Conservation (phyloP, 352 stramenopile species). For the Globisporangium nunn region DNA sequence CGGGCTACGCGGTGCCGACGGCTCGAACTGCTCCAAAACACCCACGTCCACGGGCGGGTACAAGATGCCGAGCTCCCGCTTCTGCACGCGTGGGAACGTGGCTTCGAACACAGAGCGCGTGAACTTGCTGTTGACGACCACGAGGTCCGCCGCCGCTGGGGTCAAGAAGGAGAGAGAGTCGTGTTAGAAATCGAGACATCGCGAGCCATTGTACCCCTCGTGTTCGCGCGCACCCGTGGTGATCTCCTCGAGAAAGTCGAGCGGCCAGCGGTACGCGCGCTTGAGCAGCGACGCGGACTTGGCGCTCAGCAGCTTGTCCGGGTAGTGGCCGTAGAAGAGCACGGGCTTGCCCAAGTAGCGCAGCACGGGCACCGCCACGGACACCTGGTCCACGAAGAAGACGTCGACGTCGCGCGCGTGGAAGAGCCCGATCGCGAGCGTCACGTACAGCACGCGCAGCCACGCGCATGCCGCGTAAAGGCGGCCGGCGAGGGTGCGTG, state of each 20-base stretch:
- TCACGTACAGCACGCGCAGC: constrained; percentile 92
- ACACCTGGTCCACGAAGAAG: constrained; percentile 83
- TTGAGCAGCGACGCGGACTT: constrained; percentile 62
- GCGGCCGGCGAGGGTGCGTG: constrained; percentile 79
- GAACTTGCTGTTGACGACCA: constrained; percentile 97
- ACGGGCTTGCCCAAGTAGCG: constrained; percentile 75
- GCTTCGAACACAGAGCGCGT: constrained; percentile 87
- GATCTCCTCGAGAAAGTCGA: constrained; percentile 93
- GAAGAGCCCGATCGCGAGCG: constrained; percentile 39
- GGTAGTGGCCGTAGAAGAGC: constrained; percentile 99
- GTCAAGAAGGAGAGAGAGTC: neutral
- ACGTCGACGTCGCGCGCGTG: constrained; percentile 50
- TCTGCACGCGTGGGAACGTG: constrained; percentile 77
- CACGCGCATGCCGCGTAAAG: constrained; percentile 92
- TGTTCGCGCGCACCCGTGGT: constrained; percentile 72
- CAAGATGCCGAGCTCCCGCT: constrained; percentile 77
- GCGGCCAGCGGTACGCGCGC: constrained; percentile 82
- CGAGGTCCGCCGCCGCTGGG: constrained; percentile 78
- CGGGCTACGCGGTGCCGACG: constrained; percentile 28
- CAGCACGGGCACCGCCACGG: constrained; percentile 69
- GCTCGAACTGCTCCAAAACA: constrained; percentile 36
- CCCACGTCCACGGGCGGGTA: constrained; percentile 92
- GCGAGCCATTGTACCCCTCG: neutral
- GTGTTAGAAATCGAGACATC: no score
- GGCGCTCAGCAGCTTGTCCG: constrained; percentile 93